Evolutionary conservation across 306 rosid genomes (phyloP), one percentile per base, ranked within the genome.

Genomic region (Malus orientalis): DNA sequence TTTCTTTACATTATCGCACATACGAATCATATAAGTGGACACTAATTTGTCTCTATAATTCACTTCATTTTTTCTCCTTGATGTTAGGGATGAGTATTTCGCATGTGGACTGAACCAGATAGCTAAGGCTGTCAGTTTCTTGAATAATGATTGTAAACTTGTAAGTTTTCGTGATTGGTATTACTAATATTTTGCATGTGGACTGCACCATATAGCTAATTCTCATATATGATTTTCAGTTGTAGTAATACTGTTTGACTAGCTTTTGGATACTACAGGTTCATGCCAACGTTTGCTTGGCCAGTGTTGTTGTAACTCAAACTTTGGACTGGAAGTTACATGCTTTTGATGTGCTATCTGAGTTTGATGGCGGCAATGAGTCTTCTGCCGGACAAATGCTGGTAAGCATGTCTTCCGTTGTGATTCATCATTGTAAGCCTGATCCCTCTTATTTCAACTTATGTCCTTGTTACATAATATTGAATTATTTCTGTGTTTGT

Each of bases 301-400:
- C 91, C 77, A 91, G 98, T 85, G 98, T 96, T 78, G 99, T 96
- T 55, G 98, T 96, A 71, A 96, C 99, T 18, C 97, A 82, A 86
- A 91, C 98, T 47, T 86, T 92, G 90, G 99, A 96, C 84, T 96
- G 99, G 99, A 96, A 96, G 84, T 89, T 96, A 86, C 99, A 96
- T 76, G 98, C 96, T 55, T 91, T 96, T 81, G 98, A 96, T 83
- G 99, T 96, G 79, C 88, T 96, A 19, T 96, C 99, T 19, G 99
- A 96, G 84, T 87, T 88, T 82, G 96, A 92, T 75, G 88, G 84
- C 80, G 86, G 80, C 83, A 90, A 67, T 79, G 99, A 92, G 73
- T 74, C 90, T 83, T 85, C 97, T 71, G 11, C 85, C 40, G 91
- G 89, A 81, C 89, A 85, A 73, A 85, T 96, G 92, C 96, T 96